Percentiles rank a stretch among this genome's conserved stretches.
phyloP scores from a whole-genome alignment of 2,329 filamentous ascomycete species.

The Colletotrichum lindemuthianum region DNA sequence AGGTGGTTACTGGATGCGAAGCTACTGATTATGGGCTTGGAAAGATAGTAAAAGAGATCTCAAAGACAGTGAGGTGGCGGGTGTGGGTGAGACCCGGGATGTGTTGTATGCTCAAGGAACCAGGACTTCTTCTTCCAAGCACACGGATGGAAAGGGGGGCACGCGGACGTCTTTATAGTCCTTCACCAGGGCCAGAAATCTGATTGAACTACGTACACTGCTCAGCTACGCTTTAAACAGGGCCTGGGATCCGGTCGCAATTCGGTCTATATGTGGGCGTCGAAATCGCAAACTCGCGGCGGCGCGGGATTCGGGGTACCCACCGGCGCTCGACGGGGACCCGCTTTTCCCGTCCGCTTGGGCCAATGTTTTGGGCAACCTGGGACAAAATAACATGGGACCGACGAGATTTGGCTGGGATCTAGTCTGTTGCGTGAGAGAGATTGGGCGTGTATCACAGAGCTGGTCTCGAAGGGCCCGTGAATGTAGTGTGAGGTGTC shows the following conservation, averaged over 20 bases:
- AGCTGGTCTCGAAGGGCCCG: background rate
- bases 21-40: background rate
- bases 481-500: background rate
- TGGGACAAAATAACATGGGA: too few species aligned
- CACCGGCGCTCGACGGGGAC: constrained; percentile 3
- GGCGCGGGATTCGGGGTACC: constrained; percentile 33
- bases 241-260: constrained; percentile 28
- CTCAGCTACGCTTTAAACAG: background rate
- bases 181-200: background rate
- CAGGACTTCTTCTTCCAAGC: background rate
- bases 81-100: constrained; percentile 4
- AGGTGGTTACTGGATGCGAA: background rate
- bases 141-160: background rate
- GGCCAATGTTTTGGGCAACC: constrained; percentile 1
- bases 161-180: constrained; percentile 18
- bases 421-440: too few species aligned
- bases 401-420: too few species aligned
- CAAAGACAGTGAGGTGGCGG: background rate
- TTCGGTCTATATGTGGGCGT: constrained; percentile 15
- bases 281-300: background rate
- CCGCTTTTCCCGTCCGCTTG: constrained; percentile 31
- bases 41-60: background rate
- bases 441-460: too few species aligned
- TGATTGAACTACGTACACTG: background rate
- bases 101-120: background rate